Evolutionary conservation across 108 stramenopile genomes (phyloP), one percentile per base, ranked within the genome.

Genomic region (Cyclotella sp.): DNA sequence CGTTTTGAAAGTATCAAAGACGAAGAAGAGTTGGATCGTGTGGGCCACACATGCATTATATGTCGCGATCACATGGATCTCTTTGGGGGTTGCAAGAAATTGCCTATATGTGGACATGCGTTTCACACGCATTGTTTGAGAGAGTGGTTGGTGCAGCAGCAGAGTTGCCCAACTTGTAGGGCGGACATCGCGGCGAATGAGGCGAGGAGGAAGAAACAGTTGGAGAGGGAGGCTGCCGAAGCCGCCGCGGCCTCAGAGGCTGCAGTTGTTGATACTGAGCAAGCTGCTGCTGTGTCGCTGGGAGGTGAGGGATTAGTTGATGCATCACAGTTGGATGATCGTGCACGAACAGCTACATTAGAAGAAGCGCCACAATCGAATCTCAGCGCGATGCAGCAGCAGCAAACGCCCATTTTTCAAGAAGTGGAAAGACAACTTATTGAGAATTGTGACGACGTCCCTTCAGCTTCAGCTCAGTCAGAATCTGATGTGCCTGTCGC

Each of bases 61-160:
- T 99, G 98, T 87, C 96, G 98, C 9, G 98, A 99, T 75, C 82
- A 81, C 60, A 99, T 99, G 98, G 97, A 94, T 44, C 79, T 91
- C 11, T 57, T 70, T 24, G 86, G 84, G 9, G 90, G 89, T 12
- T 86, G 89, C 65, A 97, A 97, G 58, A 90, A 91, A 72, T 70
- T 99, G 28, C 97, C 97, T 21, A 87, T 88, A 4, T 99, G 98
- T 67, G 92, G 91, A 14, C 98, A 99, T 81, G 84, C 96, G 19
- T 99, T 94, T 60, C 95, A 95, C 66, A 86, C 87, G 40, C 68
- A 88, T 42, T 98, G 97, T 82, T 80, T 97, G n/a, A 88, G 97
- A 28, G 91, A 96, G 62, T 99, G 98, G 98, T 83, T 99, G 66
- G 96, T 97, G 47, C 97, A 98, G 83, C 98, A 98, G 75, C 98